A percentile compares a stretch with the other conserved stretches of the same genome.
Evolutionary conservation across 2,329 filamentous ascomycete genomes (phyloP).

Genomic region (Akanthomyces uredinophilus): DNA sequence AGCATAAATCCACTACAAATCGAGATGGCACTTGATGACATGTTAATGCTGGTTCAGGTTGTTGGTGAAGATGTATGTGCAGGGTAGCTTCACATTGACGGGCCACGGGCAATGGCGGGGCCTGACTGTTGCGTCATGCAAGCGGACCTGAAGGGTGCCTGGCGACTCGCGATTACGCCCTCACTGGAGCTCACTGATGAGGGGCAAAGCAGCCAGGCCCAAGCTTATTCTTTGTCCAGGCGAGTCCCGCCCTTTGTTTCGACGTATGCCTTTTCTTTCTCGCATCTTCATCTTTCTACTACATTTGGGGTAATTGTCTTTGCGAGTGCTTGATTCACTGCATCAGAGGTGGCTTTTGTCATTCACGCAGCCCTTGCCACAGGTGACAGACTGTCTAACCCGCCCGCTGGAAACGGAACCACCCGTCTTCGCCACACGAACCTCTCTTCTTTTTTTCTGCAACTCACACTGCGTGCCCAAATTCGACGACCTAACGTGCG

Average conservation of each 20-base stretch:
- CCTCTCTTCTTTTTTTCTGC: neutral
- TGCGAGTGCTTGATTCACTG: neutral
- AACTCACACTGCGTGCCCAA: neutral
- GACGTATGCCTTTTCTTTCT: neutral
- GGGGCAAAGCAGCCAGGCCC: neutral
- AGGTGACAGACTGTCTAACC: neutral
- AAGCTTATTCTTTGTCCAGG: neutral
- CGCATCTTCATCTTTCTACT: neutral
- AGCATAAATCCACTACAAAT: too few relatives aligned
- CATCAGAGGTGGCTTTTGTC: neutral
- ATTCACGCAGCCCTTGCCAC: neutral
- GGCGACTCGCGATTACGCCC: neutral
- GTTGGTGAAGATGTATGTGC: neutral
- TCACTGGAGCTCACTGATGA: neutral
- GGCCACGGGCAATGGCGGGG: neutral
- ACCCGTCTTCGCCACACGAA: neutral
- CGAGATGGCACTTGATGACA: too few relatives aligned
- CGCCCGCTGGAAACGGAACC: neutral
- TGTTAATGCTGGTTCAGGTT: too few relatives aligned
- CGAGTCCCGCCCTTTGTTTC: neutral
- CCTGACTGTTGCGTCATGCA: slow-evolving; percentile 11
- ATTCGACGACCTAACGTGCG: neutral
- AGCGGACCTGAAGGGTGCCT: slow-evolving; percentile 11
- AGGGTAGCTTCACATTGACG: neutral
- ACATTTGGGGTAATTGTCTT: neutral